These are phyloP conservation scores for Penicillium sp. DNA, from an alignment of 2,329 filamentous ascomycete species.

Conservation along the genomic window DNA sequence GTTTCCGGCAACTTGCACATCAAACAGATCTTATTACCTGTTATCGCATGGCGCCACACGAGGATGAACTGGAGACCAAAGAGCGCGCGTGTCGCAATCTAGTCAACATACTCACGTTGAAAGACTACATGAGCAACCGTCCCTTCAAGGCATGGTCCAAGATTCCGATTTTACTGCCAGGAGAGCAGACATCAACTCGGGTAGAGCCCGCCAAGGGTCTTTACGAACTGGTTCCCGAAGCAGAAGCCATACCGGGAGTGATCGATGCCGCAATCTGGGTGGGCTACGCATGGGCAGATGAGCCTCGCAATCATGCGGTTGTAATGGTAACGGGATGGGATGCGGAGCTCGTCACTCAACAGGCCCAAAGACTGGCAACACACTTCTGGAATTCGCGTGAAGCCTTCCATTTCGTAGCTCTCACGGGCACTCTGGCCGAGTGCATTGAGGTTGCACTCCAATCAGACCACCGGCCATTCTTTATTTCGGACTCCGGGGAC, in stretches of 20 bases:
- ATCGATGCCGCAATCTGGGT: conserved; percentile 63
- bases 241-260: conserved; percentile 51
- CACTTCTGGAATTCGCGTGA: conserved; percentile 57
- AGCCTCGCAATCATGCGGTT: conserved; percentile 58
- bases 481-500: conserved; percentile 63
- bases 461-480: conserved; percentile 54
- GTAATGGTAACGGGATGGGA: conserved; percentile 62
- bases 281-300: conserved; percentile 63
- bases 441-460: conserved; percentile 56
- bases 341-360: conserved; percentile 42
- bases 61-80: conserved; percentile 58
- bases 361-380: conserved; percentile 54
- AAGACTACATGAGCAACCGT: conserved; percentile 26
- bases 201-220: conserved; percentile 59
- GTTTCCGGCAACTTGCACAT: conserved; percentile 58
- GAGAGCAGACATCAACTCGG: conserved; percentile 62
- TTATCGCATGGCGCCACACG: conserved; percentile 60
- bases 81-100: conserved; percentile 59
- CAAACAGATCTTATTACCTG: conserved; percentile 60
- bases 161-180: conserved; percentile 59
- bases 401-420: conserved; percentile 60
- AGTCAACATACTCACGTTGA: conserved; percentile 45
- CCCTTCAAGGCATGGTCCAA: conserved; percentile 61
- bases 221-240: conserved; percentile 55
- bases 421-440: conserved; percentile 55